These are phyloP conservation scores for Arthromyces matolae DNA, from an alignment of 768 basidiomycete species.

Conservation along the genomic window DNA sequence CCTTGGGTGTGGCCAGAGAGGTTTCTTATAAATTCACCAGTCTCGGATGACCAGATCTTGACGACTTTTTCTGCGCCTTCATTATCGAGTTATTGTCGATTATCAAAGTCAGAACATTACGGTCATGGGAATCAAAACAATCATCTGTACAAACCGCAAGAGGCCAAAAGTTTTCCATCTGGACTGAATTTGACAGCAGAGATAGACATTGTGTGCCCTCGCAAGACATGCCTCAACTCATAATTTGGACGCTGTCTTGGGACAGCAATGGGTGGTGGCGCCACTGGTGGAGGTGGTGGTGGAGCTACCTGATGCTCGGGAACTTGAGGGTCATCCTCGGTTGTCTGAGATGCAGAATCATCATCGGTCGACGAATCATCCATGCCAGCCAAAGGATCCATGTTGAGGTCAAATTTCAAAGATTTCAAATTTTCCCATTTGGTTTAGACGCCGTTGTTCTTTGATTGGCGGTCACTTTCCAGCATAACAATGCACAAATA, in stretches of 20 bases:
- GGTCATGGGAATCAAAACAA: conserved; percentile 9
- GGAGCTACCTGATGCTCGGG: conserved; percentile 49
- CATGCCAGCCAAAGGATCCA: conserved; percentile 45
- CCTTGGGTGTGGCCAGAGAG: conserved; percentile 76
- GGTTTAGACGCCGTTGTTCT: conserved; percentile 15
- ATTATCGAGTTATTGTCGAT: conserved; percentile 3
- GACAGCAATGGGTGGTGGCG: conserved; percentile 28
- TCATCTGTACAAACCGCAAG: conserved; percentile 64
- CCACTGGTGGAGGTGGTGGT: conserved; percentile 31
- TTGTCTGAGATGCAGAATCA: conserved; percentile 76
- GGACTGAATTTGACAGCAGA: conserved; percentile 92
- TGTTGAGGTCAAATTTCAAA: conserved; percentile 19
- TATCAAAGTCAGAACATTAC: conserved; percentile 14
- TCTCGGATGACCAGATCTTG: conserved; percentile 82
- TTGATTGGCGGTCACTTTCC: conserved; percentile 14
- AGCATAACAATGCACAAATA: conserved; percentile 14
- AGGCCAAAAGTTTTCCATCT: conserved; percentile 79
- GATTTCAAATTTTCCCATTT: conserved; percentile 9
- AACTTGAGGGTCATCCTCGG: conserved; percentile 79
- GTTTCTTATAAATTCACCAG: conserved; percentile 73
- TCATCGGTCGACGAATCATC: conserved; percentile 54
- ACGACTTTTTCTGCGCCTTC: conserved; percentile 73
- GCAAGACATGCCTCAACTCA: conserved; percentile 59
- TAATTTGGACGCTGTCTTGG: conserved; percentile 61
- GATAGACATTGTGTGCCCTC: conserved; percentile 78